Evolutionary conservation across 352 stramenopile genomes (phyloP), one percentile per base, ranked within the genome.

Genomic region (Pythium brassicae): DNA sequence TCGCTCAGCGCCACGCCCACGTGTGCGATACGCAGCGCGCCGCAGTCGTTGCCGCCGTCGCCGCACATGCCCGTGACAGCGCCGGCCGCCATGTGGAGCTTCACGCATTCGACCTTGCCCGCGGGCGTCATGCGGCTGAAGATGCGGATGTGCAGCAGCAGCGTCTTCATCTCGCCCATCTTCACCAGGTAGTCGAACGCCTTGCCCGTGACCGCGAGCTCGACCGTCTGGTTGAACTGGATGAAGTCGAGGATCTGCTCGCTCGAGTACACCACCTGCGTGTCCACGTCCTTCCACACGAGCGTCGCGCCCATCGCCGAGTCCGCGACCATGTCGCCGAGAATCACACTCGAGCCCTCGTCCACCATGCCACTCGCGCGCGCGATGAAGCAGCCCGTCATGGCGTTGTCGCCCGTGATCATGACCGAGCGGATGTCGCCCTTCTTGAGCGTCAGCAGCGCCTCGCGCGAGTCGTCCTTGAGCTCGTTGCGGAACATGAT

Each of bases 401-500:
- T 85, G 19, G 79, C 78, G 46, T 92, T 94, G 39, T 97, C 87
- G 5, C 87, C 88, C 2, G 91, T 97, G 46, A 97, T 88, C 81
- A 97, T 97, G 10, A 90, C 83, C 9, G 65, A 65, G 14, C 76
- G 71, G 17, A 96, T 74, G 49, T 91, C 79, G 40, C 86, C 91
- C 50, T 76, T 62, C 49, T 86, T 85, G n/a, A 97, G 68, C 34
- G 80, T 80, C 50, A 74, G 9, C 35, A 97, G 87, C 6, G 88
- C 89, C 12, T 81, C 72, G 26, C 66, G 66, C 34, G 87, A 92
- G 55, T 97, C 85, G 19, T 85, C 69, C 68, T 94, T 95, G 32
- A 97, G 75, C 32, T 86, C 71, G 50, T 97, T 97, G 55, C 86
- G 79, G 78, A 97, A 97, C 53, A 91, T 87, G 39, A 97, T 79